A percentile compares a stretch with the other conserved stretches of the same genome.
phyloP scores from a whole-genome alignment of 768 basidiomycete species.

The Boletus patriciae region DNA sequence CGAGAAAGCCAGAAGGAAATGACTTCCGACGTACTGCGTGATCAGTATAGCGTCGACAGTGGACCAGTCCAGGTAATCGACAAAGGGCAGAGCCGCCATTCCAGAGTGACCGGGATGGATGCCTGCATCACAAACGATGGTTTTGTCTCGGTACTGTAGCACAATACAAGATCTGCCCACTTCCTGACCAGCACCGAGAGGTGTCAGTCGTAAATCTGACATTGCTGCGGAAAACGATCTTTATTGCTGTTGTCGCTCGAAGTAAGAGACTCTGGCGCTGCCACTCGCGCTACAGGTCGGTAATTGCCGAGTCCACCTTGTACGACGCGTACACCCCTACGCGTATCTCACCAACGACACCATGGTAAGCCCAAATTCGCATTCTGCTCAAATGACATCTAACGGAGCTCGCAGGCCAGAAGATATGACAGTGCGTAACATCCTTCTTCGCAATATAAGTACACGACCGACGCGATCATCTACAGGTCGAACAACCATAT shows the following conservation, averaged over 20 bases:
- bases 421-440: slow-evolving; percentile 87
- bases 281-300: too few species aligned
- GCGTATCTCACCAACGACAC: slow-evolving; percentile 29
- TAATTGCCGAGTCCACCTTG: slow-evolving; percentile 17
- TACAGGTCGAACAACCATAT: slow-evolving; percentile 93
- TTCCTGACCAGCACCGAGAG: slow-evolving; percentile 95
- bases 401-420: slow-evolving; percentile 55
- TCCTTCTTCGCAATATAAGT: slow-evolving; percentile 1
- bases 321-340: slow-evolving; percentile 24
- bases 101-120: slow-evolving; percentile 93
- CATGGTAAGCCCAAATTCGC: slow-evolving; percentile 44
- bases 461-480: slow-evolving; percentile 26
- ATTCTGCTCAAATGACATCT: neutral
- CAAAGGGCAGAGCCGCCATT: slow-evolving; percentile 90
- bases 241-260: too few species aligned
- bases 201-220: slow-evolving; percentile 71
- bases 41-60: slow-evolving; percentile 93
- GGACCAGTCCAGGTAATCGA: slow-evolving; percentile 96
- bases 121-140: slow-evolving; percentile 93
- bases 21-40: slow-evolving; percentile 71
- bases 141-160: slow-evolving; percentile 85
- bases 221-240: slow-evolving; percentile 34
- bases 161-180: slow-evolving; percentile 96
- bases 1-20: neutral
- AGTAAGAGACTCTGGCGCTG: too few species aligned